Evolutionary conservation across 352 stramenopile species (phyloP), one percentile per base, ranked within the genome.

Genomic region (Globisporangium paroecandrum): DNA sequence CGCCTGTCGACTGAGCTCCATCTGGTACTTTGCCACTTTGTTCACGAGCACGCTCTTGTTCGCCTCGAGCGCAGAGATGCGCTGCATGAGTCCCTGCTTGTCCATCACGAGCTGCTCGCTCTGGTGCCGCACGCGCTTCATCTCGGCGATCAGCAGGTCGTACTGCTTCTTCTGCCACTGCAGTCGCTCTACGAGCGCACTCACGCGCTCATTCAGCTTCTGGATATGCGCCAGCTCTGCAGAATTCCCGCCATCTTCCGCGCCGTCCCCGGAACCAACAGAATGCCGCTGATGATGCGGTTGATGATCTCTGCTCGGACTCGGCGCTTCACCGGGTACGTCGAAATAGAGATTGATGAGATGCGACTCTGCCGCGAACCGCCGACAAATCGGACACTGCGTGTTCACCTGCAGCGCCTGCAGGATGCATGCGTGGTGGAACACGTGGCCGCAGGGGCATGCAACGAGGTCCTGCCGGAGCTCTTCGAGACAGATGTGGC

Each of bases 401-500:
- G 72, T 47, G 53, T 89, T 90, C 49, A 91, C 77, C 27, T 91
- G 72, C 27, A 94, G 72, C 59, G 84, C 84, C 73, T 94, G 83
- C n/a, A 81, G 70, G 61, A 91, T 85, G 72, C 86, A 94, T 10
- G 69, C 53, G 34, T 87, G 70, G 65, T 94, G 86, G 69, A 81
- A 93, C 54, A 94, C 81, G 51, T 94, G 86, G 55, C 86, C 84
- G 55, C 86, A 94, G 8, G 80, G 83, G 36, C 74, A 81, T 46
- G 81, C 81, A 49, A 68, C 74, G 38, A 94, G 75, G 27, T 91
- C 77, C 4, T 73, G 66, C 4, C 79, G 84, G 41, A 94, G 71
- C 62, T 94, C 85, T 54, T 94, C 85, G 22, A 94, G 78, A 41
- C 86, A 94, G 65, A 94, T 94, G 65, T 93, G 86, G 72, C 86